A percentile compares a stretch with the other conserved stretches of the same genome.
phyloP scores from a whole-genome alignment of 2,329 filamentous ascomycete genomes.

The Incumbomyces delicatus region DNA sequence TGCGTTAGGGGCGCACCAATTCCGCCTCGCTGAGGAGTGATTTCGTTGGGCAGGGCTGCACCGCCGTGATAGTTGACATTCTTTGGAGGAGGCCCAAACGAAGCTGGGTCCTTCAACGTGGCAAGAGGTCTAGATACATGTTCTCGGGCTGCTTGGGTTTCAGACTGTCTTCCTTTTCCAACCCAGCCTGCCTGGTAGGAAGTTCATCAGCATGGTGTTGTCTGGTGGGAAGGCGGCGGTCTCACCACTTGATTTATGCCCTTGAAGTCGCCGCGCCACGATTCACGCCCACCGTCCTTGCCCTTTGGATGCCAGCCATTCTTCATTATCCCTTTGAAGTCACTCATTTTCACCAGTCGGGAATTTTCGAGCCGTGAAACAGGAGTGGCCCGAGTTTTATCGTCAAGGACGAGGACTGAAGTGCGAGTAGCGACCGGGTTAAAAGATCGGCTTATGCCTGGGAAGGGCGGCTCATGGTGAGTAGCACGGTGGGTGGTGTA shows the following conservation, averaged over 20 bases:
- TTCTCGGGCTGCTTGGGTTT: conserved; percentile 25
- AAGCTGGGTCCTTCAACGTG: conserved; percentile 62
- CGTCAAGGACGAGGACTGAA: too few species aligned
- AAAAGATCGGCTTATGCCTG: too few species aligned
- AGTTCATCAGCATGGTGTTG: conserved; percentile 11
- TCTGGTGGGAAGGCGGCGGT: conserved; percentile 9
- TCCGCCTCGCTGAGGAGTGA: conserved; percentile 34
- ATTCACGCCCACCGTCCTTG: conserved; percentile 43
- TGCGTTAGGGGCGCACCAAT: conserved; percentile 35
- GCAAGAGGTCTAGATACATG: conserved; percentile 56
- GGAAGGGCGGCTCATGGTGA: too few species aligned
- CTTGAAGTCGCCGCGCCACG: conserved; percentile 47
- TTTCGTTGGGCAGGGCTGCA: conserved; percentile 35
- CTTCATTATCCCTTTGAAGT: conserved; percentile 39
- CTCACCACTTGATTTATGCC: conserved; percentile 48
- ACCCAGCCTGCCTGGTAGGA: conserved; percentile 46
- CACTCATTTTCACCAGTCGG: conserved; percentile 32
- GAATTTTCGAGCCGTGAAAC: not conserved
- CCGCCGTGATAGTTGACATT: conserved; percentile 44
- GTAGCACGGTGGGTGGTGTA: too few species aligned
- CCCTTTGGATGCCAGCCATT: conserved; percentile 46
- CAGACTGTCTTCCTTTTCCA: conserved; percentile 44
- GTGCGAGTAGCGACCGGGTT: too few species aligned
- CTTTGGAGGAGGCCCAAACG: conserved; percentile 74
- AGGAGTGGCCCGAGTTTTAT: not conserved